These are phyloP conservation scores for Botryotinia narcissicola DNA, from an alignment of 2,329 filamentous ascomycete genomes.

Conservation along the genomic window DNA sequence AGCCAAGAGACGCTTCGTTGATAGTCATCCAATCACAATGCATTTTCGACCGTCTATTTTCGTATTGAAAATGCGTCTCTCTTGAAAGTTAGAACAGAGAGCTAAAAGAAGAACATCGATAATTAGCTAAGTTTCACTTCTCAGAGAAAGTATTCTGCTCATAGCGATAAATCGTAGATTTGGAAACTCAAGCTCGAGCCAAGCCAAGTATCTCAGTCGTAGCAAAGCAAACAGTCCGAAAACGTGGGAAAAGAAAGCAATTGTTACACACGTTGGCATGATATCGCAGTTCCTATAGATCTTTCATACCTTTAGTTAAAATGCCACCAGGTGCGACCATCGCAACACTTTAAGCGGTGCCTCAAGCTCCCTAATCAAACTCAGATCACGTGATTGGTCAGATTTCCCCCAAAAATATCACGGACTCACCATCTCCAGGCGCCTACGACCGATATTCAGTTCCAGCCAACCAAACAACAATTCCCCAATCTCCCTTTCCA, in stretches of 20 bases:
- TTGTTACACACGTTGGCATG: background rate
- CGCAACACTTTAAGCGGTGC: rapidly evolving
- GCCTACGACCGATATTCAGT: background rate
- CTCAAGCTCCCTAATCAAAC: too few relatives aligned
- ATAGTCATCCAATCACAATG: background rate
- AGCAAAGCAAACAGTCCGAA: background rate
- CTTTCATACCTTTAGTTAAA: background rate
- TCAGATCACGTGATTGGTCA: background rate
- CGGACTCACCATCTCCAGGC: background rate
- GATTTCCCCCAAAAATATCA: background rate
- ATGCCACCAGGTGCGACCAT: background rate
- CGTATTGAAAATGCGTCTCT: background rate
- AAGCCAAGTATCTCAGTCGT: background rate
- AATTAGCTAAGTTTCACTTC: background rate
- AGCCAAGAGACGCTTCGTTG: background rate
- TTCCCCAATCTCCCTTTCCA: background rate
- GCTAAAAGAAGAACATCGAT: background rate
- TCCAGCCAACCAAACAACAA: background rate
- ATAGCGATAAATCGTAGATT: background rate
- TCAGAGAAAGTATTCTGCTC: background rate
- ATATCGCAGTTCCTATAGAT: rapidly evolving
- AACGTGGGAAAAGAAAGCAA: background rate
- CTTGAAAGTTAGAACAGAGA: background rate
- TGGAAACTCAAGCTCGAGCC: background rate
- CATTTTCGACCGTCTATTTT: background rate